A percentile compares a stretch with the other conserved stretches of the same genome.
phyloP scores from a whole-genome alignment of 2,329 filamentous ascomycete genomes.

The Periconia digitata region DNA sequence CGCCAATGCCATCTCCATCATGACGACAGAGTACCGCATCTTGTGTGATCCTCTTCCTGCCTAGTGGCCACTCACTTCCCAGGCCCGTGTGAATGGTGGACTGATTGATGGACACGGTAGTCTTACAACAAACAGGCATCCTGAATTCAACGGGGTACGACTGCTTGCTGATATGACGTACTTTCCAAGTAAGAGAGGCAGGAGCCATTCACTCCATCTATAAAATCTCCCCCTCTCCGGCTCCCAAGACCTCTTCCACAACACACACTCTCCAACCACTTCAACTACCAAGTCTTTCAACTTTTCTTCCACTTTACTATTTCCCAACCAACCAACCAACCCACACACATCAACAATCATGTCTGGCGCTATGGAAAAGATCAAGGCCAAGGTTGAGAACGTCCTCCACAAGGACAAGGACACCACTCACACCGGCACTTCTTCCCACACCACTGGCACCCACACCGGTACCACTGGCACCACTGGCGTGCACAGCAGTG shows the following conservation, averaged over 20 bases:
- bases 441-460: slow-evolving; percentile 8
- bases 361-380: slow-evolving; percentile 36
- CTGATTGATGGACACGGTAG: slow-evolving; percentile 4
- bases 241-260: slow-evolving; percentile 10
- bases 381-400: slow-evolving; percentile 43
- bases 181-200: background rate
- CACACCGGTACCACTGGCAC: slow-evolving; percentile 22
- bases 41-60: background rate
- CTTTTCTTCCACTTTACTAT: background rate
- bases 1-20: background rate
- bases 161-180: slow-evolving; percentile 8
- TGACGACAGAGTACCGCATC: background rate
- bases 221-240: slow-evolving; percentile 5
- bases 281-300: background rate
- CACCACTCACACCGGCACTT: slow-evolving; percentile 18
- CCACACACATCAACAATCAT: slow-evolving; percentile 16
- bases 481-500: background rate
- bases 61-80: background rate
- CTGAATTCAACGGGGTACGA: too few relatives aligned
- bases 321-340: slow-evolving; percentile 4
- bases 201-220: too few relatives aligned
- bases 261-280: slow-evolving; percentile 8
- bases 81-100: too few relatives aligned
- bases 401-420: slow-evolving; percentile 41
- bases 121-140: slow-evolving; percentile 8